Percentiles rank a stretch among this genome's conserved stretches.
phyloP scores from a whole-genome alignment of 768 basidiomycete species.

The Austroboletus eburneus region DNA sequence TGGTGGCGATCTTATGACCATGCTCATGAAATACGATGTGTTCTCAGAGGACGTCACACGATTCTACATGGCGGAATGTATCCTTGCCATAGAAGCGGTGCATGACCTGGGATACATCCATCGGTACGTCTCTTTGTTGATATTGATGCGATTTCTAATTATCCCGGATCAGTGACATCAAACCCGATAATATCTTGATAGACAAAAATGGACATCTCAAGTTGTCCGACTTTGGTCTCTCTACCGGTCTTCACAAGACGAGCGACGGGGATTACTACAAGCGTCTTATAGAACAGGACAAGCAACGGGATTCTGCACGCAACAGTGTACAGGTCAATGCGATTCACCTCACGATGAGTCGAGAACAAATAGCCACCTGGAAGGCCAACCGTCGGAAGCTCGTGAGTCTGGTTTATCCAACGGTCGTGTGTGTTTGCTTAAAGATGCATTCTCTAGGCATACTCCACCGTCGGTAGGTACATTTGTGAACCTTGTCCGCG shows the following conservation, averaged over 20 bases:
- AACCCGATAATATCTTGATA: conserved; percentile 98
- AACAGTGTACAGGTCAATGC: conserved; percentile 98
- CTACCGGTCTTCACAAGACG: conserved; percentile 95
- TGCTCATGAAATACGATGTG: conserved; percentile 99
- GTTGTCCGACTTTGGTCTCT: conserved; percentile 96
- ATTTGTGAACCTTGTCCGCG: background rate
- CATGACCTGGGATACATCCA: conserved; percentile 99
- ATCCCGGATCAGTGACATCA: conserved; percentile 74
- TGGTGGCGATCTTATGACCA: conserved; percentile 99
- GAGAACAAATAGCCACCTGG: conserved; percentile 97
- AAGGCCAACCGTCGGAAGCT: conserved; percentile 97
- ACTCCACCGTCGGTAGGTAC: conserved; percentile 70
- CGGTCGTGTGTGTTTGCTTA: conserved; percentile 2
- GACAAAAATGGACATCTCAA: conserved; percentile 97
- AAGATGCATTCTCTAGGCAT: conserved; percentile 56
- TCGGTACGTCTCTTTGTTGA: conserved; percentile 47
- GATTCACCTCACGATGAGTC: conserved; percentile 95
- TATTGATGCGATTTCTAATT: conserved; percentile 1
- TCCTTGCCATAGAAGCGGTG: conserved; percentile 96
- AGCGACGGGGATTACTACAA: conserved; percentile 95
- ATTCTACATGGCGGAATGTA: conserved; percentile 99
- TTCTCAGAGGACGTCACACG: conserved; percentile 98
- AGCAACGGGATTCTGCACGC: conserved; percentile 59
- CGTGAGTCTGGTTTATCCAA: conserved; percentile 38
- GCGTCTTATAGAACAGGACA: conserved; percentile 77